phyloP scores from a whole-genome alignment of 2,329 filamentous ascomycete species.

The Aspergillus pseudoviridinutans region DNA sequence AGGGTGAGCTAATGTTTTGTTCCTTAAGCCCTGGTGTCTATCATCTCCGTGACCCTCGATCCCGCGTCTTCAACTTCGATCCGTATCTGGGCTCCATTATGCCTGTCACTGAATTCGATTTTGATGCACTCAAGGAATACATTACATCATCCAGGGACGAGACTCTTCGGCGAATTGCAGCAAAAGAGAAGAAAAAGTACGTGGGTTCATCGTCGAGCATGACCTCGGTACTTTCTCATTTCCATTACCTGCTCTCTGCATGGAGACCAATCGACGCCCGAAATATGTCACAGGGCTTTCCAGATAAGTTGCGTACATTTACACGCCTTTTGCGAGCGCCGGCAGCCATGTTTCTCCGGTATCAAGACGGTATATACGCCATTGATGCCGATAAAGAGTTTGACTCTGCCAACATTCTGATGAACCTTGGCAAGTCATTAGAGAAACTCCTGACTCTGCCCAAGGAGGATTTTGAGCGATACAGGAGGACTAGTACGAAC shows the following conservation, averaged over 20 bases:
- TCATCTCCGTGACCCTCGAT: conserved; percentile 80
- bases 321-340: conserved; percentile 70
- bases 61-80: conserved; percentile 92
- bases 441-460: conserved; percentile 88
- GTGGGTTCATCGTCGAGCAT: conserved; percentile 96
- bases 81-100: conserved; percentile 91
- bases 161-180: conserved; percentile 65
- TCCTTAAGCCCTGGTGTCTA: conserved; percentile 70
- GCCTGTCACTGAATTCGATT: conserved; percentile 90
- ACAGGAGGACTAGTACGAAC: conserved; percentile 64
- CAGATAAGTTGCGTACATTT: conserved; percentile 59
- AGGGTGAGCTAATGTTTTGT: conserved; percentile 6
- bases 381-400: conserved; percentile 95
- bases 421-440: conserved; percentile 91
- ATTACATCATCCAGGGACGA: conserved; percentile 86
- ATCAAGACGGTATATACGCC: conserved; percentile 81
- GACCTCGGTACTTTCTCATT: conserved; percentile 81
- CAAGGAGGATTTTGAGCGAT: conserved; percentile 80
- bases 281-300: conserved; percentile 66
- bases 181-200: conserved; percentile 68
- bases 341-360: conserved; percentile 74
- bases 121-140: conserved; percentile 77
- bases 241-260: conserved; percentile 83
- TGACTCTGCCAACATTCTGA: conserved; percentile 78
- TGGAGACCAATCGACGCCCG: conserved; percentile 70